Evolutionary conservation across 169 alveolate genomes (phyloP).

Genomic region (Plasmodium ovale): DNA sequence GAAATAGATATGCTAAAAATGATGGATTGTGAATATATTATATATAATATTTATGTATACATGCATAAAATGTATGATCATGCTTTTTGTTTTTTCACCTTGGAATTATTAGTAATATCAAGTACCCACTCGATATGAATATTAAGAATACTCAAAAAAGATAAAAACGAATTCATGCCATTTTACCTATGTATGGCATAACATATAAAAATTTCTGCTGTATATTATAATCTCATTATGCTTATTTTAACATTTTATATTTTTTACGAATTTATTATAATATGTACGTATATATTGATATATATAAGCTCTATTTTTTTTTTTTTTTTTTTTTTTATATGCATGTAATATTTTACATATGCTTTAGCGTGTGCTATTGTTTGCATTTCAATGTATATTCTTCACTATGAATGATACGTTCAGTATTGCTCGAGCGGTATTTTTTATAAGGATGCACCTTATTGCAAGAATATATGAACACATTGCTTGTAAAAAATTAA

Average conservation of each 20-base stretch:
- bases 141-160: conserved; percentile 49
- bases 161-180: conserved; percentile 51
- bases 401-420: conserved; percentile 67
- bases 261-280: conserved; percentile 43
- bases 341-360: conserved; percentile 55
- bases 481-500: conserved; percentile 62
- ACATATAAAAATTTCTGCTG: conserved; percentile 54
- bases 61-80: conserved; percentile 64
- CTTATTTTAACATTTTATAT: conserved; percentile 44
- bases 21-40: conserved; percentile 27
- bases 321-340: conserved; percentile 55
- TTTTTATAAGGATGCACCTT: conserved; percentile 29
- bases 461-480: conserved; percentile 49
- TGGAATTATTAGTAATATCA: conserved; percentile 62
- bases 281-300: conserved; percentile 39
- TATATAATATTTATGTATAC: conserved; percentile 26
- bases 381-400: conserved; percentile 52
- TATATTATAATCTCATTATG: conserved; percentile 65
- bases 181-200: conserved; percentile 66
- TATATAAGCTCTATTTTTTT: conserved; percentile 33
- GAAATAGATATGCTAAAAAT: conserved; percentile 41
- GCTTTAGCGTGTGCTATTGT: conserved; percentile 52
- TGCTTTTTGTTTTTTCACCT: conserved; percentile 46
- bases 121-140: conserved; percentile 35
- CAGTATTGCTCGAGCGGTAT: conserved; percentile 30